Base-by-base conservation (phyloP, 2,329 filamentous ascomycete genomes). In the Aspergillus aculeatus region DNA sequence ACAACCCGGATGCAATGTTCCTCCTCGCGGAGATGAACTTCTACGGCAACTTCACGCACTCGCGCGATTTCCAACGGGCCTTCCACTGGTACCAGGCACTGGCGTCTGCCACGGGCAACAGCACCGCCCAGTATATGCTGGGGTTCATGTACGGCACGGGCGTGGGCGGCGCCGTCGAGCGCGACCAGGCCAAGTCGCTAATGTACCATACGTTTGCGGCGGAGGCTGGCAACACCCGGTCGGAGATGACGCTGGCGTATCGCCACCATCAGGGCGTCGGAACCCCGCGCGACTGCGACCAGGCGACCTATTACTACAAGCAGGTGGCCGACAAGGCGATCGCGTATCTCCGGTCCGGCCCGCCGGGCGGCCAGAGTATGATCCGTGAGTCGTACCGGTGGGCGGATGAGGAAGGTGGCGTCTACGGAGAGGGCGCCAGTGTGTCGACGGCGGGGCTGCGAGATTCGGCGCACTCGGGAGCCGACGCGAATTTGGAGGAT, bases 81-180 rank as follows among this genome's bases (percentile, higher is more conserved):
- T 96, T 96, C 73, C 82, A 84, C 65, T 85, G 91, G 78, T 99
- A 98, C 76, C 82, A 90, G 63, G 83, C 88, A 62, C 83, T 99
- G 56, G 91, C 94, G 2, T 82, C 83, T 19, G 75, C 88, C 60
- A 85, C 89, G 65, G 95, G 94, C 49, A 98, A 99, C 75, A 89
- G 86, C 65, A 96, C 94, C 12, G 95, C 95, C 1, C 92, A 98
- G 74, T 89, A 96, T 76, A 97, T 99, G 94, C 74, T 98, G 50
- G 95, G 91, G 0, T 86, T 99, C 68, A 95, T 96, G 84, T 94
- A 99, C 77, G 93, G 93, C 38, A 99, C 95, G 0, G 95, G 95
- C 0, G 83, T 99, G 59, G 93, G 91, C 16, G 86, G 86, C 32
- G 88, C 88, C 1, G 91, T 96, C 5, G 85, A 90, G 71, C 85